Evolutionary conservation across 768 basidiomycete genomes (phyloP).

Genomic region (Tulasnella sp.): DNA sequence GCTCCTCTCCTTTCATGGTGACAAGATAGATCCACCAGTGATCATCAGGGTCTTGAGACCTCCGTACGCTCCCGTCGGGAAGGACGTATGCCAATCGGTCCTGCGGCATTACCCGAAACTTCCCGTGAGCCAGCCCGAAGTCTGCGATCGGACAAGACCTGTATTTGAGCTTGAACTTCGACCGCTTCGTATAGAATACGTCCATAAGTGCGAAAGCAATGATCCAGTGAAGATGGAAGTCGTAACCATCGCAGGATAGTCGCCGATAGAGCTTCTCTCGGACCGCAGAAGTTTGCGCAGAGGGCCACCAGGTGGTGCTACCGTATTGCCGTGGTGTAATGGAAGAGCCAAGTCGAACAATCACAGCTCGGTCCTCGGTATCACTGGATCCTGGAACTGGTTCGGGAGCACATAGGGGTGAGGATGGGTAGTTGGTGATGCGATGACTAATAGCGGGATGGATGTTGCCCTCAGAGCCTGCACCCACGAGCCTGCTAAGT

Average conservation of each 20-base stretch:
- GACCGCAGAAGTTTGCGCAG: background rate
- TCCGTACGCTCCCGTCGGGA: slow-evolving; percentile 9
- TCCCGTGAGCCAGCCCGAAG: slow-evolving; percentile 11
- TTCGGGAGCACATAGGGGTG: background rate
- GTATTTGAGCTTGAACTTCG: slow-evolving; percentile 17
- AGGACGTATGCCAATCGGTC: slow-evolving; percentile 11
- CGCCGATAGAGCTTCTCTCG: slow-evolving; percentile 12
- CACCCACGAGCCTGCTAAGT: background rate
- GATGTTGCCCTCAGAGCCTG: background rate
- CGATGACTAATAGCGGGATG: slow-evolving; percentile 1
- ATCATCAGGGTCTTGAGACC: background rate
- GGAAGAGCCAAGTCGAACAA: slow-evolving; percentile 1
- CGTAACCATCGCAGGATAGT: slow-evolving; percentile 17
- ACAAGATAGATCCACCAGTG: slow-evolving; percentile 20
- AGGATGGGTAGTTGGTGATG: slow-evolving; percentile 2
- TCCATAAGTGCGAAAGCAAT: slow-evolving; percentile 3
- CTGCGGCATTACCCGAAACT: background rate
- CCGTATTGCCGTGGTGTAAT: background rate
- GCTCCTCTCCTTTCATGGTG: slow-evolving; percentile 13
- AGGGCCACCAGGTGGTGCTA: slow-evolving; percentile 1
- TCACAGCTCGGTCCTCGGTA: background rate
- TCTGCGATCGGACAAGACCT: slow-evolving; percentile 13
- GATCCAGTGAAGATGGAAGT: background rate
- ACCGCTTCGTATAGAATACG: background rate
- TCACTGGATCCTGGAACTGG: background rate